Conservation (phyloP, 2,329 filamentous ascomycete genomes). For the Decorospora gaudefroyi region DNA sequence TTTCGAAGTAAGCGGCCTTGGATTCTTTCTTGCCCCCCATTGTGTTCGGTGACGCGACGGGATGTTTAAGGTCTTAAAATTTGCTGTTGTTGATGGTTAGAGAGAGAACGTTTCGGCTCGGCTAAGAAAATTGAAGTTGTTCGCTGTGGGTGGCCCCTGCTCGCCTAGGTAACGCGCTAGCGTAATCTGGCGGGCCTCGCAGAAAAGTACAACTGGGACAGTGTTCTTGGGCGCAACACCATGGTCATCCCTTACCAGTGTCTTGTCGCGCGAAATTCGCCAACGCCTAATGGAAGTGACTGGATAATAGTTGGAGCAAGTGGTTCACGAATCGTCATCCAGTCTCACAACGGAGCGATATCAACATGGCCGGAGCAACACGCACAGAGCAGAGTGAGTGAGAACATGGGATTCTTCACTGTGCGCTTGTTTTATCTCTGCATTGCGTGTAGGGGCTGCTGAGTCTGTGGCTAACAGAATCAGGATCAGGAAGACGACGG, state of each 20-base stretch:
- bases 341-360: slow-evolving; percentile 37
- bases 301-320: slow-evolving; percentile 72
- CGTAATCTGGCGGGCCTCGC: slow-evolving; percentile 11
- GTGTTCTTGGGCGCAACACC: slow-evolving; percentile 14
- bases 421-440: background rate
- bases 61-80: slow-evolving; percentile 91
- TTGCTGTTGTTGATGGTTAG: slow-evolving; percentile 34
- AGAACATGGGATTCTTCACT: background rate
- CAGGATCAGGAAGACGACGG: slow-evolving; percentile 30
- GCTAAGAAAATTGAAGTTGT: slow-evolving; percentile 31
- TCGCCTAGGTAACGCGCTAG: slow-evolving; percentile 22
- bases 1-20: slow-evolving; percentile 99
- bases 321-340: slow-evolving; percentile 68
- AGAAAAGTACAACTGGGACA: slow-evolving; percentile 19
- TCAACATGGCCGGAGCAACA: slow-evolving; percentile 38
- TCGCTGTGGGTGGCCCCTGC: slow-evolving; percentile 30
- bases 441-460: background rate
- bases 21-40: slow-evolving; percentile 97
- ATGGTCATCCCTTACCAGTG: slow-evolving; percentile 51
- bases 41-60: slow-evolving; percentile 93
- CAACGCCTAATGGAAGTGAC: slow-evolving; percentile 15
- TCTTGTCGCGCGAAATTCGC: slow-evolving; percentile 34
- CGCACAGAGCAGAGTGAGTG: slow-evolving; percentile 32
- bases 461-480: slow-evolving; percentile 16
- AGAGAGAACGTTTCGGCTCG: slow-evolving; percentile 18